phyloP scores from a whole-genome alignment of 352 stramenopile genomes.

The Globisporangium paroecandrum region DNA sequence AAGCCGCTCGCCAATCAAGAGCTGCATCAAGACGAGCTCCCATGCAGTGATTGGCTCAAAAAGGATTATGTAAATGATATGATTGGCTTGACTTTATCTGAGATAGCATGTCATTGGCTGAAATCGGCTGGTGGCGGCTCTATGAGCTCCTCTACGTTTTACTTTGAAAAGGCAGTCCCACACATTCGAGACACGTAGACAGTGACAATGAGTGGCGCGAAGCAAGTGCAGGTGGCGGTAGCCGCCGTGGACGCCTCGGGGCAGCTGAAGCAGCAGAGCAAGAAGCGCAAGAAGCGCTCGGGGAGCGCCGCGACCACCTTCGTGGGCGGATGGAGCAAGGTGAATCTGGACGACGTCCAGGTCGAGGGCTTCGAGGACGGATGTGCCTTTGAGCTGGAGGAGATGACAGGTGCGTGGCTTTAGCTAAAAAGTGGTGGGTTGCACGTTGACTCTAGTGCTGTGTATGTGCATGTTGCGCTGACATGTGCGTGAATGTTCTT shows the following conservation, averaged over 20 bases:
- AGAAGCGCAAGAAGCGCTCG: slow-evolving; percentile 67
- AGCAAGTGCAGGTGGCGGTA: slow-evolving; percentile 8
- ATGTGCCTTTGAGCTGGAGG: slow-evolving; percentile 78
- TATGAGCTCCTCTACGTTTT: slow-evolving; percentile 4
- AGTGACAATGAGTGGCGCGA: slow-evolving; percentile 11
- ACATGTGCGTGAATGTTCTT: background rate
- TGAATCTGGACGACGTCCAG: slow-evolving; percentile 73
- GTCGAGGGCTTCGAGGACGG: slow-evolving; percentile 85
- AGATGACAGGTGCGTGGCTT: slow-evolving; percentile 55
- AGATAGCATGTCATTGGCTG: slow-evolving; percentile 18
- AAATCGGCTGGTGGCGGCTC: slow-evolving; percentile 33
- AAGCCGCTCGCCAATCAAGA: slow-evolving; percentile 14
- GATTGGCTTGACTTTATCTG: slow-evolving; percentile 12
- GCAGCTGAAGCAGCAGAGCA: slow-evolving; percentile 27
- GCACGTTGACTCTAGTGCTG: background rate
- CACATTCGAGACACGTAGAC: background rate
- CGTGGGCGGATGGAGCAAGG: slow-evolving; percentile 48
- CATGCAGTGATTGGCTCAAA: background rate
- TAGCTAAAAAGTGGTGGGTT: background rate
- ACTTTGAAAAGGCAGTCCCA: background rate
- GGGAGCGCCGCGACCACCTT: slow-evolving; percentile 7
- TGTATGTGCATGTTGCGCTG: background rate
- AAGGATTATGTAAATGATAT: background rate
- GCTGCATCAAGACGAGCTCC: background rate
- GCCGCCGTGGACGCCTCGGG: background rate